Base-by-base conservation (phyloP, 2,329 filamentous ascomycete genomes). In the Phialophora tarda region DNA sequence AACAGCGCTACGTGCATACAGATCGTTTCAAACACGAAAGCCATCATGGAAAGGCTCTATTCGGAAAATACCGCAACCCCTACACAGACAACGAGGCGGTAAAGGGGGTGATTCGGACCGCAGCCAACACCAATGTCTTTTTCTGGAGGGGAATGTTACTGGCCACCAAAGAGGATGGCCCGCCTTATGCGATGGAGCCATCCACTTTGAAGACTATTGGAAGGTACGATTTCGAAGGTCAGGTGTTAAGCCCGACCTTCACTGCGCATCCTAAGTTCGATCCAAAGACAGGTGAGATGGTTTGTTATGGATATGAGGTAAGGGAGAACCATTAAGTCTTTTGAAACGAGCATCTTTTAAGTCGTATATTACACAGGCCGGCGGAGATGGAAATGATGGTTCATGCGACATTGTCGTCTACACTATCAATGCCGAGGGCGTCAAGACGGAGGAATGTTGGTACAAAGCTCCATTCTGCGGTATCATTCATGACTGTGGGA, bases 41-140 rank as follows among this genome's bases (percentile, higher is more conserved):
- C 3, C 75, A 74, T 44, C 79, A 78, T 1, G 62, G 76, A 12
- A 76, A 73, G 41, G 73, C 76, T 1, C 72, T 88, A 17, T 85
- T 87, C 60, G 85, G 85, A 0, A 78, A 81, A 50, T 87, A 88
- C 68, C 78, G 85, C 26, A 87, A 88, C 71, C 83, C 83, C 0
- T 85, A 80, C 68, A 86, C 84, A 59, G 83, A 85, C 73, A 81
- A 59, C n/a, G 57, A 62, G 32, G 56, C 79, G 67, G 84, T 86
- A 5, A 81, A 81, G 59, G 83, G 83, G 1, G 81, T 86, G 4
- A 84, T 87, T 50, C 77, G 85, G 21, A 87, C 84, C 0, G 84
- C 84, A 0, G 81, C 81, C 2, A 87, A 87, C 69, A 87, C 85
- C 6, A 87, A 87, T 66, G 78, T 87, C 48, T 78, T 83, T 0